Conservation (phyloP, 2,329 filamentous ascomycete species). For the Sphaerulina populicola region DNA sequence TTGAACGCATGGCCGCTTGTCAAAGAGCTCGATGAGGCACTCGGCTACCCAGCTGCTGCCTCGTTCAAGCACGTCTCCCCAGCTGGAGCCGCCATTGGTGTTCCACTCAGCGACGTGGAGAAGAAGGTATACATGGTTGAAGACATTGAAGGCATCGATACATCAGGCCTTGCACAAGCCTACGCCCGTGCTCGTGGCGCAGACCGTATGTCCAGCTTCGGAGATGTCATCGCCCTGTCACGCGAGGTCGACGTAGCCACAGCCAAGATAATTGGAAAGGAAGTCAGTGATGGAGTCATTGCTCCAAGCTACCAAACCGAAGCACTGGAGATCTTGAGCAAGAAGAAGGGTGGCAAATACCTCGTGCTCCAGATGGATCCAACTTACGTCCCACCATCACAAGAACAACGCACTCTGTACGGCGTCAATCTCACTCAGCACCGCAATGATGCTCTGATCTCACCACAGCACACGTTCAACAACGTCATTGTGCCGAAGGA, state of each 20-base stretch:
- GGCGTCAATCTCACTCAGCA: constrained; percentile 81
- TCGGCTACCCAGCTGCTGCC: constrained; percentile 81
- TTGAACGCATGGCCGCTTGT: constrained; percentile 96
- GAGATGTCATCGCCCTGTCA: constrained; percentile 89
- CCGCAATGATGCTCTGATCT: constrained; percentile 85
- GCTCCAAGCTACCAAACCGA: constrained; percentile 78
- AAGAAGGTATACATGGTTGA: constrained; percentile 98
- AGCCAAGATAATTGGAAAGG: constrained; percentile 93
- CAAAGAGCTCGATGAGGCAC: constrained; percentile 85
- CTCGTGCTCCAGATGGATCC: constrained; percentile 91
- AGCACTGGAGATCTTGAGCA: constrained; percentile 82
- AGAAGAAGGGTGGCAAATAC: constrained; percentile 98
- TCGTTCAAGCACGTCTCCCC: constrained; percentile 99
- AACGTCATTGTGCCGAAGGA: constrained; percentile 82
- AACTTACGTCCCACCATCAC: constrained; percentile 63
- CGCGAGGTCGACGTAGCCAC: constrained; percentile 85
- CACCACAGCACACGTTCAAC: constrained; percentile 70
- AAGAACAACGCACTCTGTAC: constrained; percentile 81
- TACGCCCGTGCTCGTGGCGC: constrained; percentile 93
- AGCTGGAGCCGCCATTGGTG: constrained; percentile 87
- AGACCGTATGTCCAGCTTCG: constrained; percentile 98
- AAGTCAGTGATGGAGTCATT: constrained; percentile 95
- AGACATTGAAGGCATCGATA: constrained; percentile 82
- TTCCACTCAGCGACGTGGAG: constrained; percentile 77
- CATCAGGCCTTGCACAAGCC: constrained; percentile 78